Evolutionary conservation across 2,329 filamentous ascomycete genomes (phyloP).

Genomic region (Blastomyces parvus): DNA sequence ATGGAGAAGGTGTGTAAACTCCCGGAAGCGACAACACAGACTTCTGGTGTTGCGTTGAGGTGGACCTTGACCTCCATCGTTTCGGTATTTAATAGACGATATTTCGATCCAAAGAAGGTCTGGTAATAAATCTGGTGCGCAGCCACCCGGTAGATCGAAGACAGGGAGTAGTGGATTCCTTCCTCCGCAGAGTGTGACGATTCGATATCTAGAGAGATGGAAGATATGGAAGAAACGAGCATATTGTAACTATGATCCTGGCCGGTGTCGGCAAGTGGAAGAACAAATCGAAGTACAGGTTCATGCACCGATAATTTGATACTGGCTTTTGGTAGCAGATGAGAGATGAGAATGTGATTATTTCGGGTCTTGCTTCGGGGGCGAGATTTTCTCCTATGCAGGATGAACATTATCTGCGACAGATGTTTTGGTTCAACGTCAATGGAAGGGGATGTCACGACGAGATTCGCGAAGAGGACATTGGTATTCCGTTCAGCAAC

Average conservation of each 20-base stretch:
- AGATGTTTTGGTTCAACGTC: slow-evolving; percentile 89
- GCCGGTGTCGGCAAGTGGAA: slow-evolving; percentile 62
- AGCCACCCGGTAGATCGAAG: slow-evolving; percentile 70
- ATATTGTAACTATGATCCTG: slow-evolving; percentile 77
- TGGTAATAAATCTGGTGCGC: slow-evolving; percentile 92
- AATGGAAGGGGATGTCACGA: slow-evolving; percentile 89
- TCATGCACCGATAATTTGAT: slow-evolving; percentile 97
- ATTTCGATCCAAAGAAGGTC: slow-evolving; percentile 68
- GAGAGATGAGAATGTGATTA: slow-evolving; percentile 63
- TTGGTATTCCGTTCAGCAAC: slow-evolving; percentile 88
- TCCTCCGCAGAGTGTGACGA: slow-evolving; percentile 85
- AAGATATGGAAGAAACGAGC: slow-evolving; percentile 90
- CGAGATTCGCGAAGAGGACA: slow-evolving; percentile 90
- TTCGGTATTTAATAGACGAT: slow-evolving; percentile 81
- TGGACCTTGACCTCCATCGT: slow-evolving; percentile 79
- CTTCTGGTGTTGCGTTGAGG: slow-evolving; percentile 72
- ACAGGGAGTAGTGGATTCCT: slow-evolving; percentile 77
- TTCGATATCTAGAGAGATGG: slow-evolving; percentile 83
- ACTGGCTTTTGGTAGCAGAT: slow-evolving; percentile 84
- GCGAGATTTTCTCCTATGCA: slow-evolving; percentile 48
- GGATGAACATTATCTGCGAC: slow-evolving; percentile 68
- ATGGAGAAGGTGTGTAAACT: slow-evolving; percentile 79
- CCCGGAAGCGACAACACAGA: slow-evolving; percentile 70
- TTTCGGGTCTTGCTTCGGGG: slow-evolving; percentile 37
- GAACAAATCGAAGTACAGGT: slow-evolving; percentile 78